Conservation (phyloP, 2,329 filamentous ascomycete genomes). For the Colletotrichum eremochloae region DNA sequence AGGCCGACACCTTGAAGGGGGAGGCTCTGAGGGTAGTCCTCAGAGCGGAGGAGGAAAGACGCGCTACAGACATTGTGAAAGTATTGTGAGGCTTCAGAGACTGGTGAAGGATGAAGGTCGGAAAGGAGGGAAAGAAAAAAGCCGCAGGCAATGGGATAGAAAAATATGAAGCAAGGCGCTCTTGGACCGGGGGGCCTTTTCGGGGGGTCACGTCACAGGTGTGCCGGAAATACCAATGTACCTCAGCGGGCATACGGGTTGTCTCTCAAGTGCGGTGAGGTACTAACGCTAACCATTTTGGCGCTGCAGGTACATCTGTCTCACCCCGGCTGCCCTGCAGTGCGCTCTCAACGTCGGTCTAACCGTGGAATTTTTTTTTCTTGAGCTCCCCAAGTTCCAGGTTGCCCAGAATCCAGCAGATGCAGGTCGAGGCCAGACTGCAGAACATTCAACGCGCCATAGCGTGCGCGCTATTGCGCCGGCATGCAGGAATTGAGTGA, state of each 20-base stretch:
- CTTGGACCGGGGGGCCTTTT: slow-evolving; percentile 37
- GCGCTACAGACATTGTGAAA: slow-evolving; percentile 82
- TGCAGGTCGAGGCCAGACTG: slow-evolving; percentile 9
- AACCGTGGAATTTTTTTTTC: slow-evolving; percentile 29
- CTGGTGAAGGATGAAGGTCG: slow-evolving; percentile 47
- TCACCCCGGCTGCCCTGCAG: slow-evolving; percentile 31
- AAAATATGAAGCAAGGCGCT: slow-evolving; percentile 42
- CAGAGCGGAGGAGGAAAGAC: slow-evolving; percentile 85
- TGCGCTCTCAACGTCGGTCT: slow-evolving; percentile 35
- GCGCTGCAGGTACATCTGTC: slow-evolving; percentile 27
- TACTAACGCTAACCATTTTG: slow-evolving; percentile 21
- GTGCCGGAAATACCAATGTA: slow-evolving; percentile 39
- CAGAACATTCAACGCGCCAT: slow-evolving; percentile 30
- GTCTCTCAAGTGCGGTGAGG: slow-evolving; percentile 23
- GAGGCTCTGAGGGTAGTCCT: slow-evolving; percentile 79
- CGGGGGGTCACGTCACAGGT: slow-evolving; percentile 41
- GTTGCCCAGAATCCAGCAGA: slow-evolving; percentile 7
- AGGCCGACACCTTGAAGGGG: slow-evolving; percentile 77
- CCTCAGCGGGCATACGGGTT: slow-evolving; percentile 37
- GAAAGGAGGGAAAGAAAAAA: slow-evolving; percentile 47
- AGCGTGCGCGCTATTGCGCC: slow-evolving; percentile 11
- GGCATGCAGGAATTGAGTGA: slow-evolving; percentile 32
- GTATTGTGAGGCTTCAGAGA: slow-evolving; percentile 44
- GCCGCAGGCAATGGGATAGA: slow-evolving; percentile 41
- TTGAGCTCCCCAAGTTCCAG: slow-evolving; percentile 7